phyloP scores from a whole-genome alignment of 305 asterid species.

The Fraxinus sp. region DNA sequence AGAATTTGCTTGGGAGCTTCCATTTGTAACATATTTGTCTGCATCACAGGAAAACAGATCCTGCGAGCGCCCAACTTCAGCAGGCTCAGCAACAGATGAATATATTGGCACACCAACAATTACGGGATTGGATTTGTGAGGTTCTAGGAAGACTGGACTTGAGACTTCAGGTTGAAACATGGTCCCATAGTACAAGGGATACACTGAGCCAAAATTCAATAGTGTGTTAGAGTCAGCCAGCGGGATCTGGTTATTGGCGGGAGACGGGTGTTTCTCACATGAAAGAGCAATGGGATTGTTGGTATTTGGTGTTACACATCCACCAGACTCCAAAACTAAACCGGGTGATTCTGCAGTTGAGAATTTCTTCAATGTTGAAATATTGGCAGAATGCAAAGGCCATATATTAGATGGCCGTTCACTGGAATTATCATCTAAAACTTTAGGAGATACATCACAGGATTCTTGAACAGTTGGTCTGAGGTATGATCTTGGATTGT shows the following conservation, averaged over 20 bases:
- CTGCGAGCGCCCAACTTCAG: constrained; percentile 43
- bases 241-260: constrained; percentile 26
- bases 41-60: constrained; percentile 37
- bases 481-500: constrained; percentile 61
- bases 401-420: constrained; percentile 33
- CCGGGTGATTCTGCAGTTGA: constrained; percentile 33
- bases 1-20: constrained; percentile 29
- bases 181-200: constrained; percentile 60
- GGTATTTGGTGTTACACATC: constrained; percentile 29
- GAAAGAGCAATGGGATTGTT: constrained; percentile 33
- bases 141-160: constrained; percentile 33
- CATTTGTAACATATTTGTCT: constrained; percentile 26
- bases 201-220: constrained; percentile 46
- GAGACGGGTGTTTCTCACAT: constrained; percentile 23
- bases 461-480: constrained; percentile 51
- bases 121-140: constrained; percentile 37
- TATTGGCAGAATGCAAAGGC: constrained; percentile 31
- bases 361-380: constrained; percentile 32
- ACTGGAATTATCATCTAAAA: constrained; percentile 30
- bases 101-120: constrained; percentile 59
- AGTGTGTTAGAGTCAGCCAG: constrained; percentile 24
- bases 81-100: constrained; percentile 40
- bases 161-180: constrained; percentile 40
- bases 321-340: constrained; percentile 42
- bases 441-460: constrained; percentile 38